phyloP scores from a whole-genome alignment of 768 basidiomycete genomes.

The Pleurotus pulmonarius region DNA sequence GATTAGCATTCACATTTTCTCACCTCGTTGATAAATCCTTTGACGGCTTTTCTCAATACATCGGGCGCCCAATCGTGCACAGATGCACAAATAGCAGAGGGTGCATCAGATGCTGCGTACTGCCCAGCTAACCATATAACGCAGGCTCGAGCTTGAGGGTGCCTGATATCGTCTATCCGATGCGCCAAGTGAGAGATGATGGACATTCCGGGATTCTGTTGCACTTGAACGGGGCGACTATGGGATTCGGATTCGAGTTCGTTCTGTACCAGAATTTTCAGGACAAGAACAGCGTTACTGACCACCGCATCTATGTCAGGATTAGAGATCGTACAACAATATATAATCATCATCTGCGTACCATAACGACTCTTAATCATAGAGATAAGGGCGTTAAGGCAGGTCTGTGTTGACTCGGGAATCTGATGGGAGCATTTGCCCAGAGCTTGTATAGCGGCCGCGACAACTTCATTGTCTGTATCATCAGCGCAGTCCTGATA shows the following conservation, averaged over 20 bases:
- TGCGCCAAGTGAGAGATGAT: constrained; percentile 81
- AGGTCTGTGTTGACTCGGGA: constrained; percentile 67
- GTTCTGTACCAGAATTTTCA: constrained; percentile 79
- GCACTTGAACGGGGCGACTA: constrained; percentile 21
- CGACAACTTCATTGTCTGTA: constrained; percentile 64
- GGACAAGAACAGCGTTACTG: constrained; percentile 76
- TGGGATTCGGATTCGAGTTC: constrained; percentile 40
- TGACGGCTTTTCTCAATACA: constrained; percentile 75
- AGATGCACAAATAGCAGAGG: constrained; percentile 41
- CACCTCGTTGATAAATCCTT: constrained; percentile 72
- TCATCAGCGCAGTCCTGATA: constrained; percentile 80
- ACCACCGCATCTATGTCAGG: constrained; percentile 61
- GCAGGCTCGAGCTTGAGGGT: constrained; percentile 80
- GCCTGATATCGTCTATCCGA: constrained; percentile 74
- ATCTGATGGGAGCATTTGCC: constrained; percentile 70
- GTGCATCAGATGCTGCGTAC: constrained; percentile 50
- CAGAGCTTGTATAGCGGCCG: constrained; percentile 72
- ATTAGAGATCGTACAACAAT: neutral
- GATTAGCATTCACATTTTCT: constrained; percentile 6
- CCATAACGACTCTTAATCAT: constrained; percentile 81
- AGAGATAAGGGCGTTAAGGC: constrained; percentile 68
- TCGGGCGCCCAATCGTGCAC: constrained; percentile 85
- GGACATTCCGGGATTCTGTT: constrained; percentile 38
- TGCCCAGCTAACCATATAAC: constrained; percentile 94
- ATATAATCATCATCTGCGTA: constrained; percentile 24